Percentiles rank a stretch among this genome's conserved stretches.
Conservation (phyloP, 352 stramenopile species). For the Pythium sp. region DNA sequence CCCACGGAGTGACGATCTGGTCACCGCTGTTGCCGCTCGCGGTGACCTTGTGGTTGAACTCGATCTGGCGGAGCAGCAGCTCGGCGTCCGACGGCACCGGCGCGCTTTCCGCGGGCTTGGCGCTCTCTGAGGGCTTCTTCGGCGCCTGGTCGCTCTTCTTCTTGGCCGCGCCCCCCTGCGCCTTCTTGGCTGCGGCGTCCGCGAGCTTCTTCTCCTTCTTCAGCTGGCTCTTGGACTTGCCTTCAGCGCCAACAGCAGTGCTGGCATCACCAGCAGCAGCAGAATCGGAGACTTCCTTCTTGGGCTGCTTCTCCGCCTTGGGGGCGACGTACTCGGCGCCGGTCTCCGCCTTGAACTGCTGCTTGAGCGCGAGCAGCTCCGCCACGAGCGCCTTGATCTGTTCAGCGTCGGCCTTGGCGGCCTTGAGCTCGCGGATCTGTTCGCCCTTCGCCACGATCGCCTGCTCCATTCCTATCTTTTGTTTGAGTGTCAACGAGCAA, state of each 20-base stretch:
- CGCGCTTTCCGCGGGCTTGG: constrained; percentile 61
- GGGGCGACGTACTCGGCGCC: constrained; percentile 67
- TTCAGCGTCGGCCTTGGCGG: constrained; percentile 59
- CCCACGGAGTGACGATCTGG: constrained; percentile 92
- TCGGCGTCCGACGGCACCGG: constrained; percentile 53
- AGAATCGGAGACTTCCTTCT: constrained; percentile 20
- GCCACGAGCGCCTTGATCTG: constrained; percentile 44
- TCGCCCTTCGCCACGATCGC: constrained; percentile 74
- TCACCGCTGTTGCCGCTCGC: constrained; percentile 45
- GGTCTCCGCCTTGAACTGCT: constrained; percentile 76
- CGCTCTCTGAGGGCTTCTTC: constrained; percentile 66
- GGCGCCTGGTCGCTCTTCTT: constrained; percentile 42
- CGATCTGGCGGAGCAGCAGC: constrained; percentile 65
- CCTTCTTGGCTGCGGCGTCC: constrained; percentile 42
- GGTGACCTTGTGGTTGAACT: constrained; percentile 69
- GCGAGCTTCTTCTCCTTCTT: constrained; percentile 89
- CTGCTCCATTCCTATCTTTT: constrained; percentile 16
- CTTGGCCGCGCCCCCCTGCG: constrained; percentile 19
- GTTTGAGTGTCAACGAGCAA: background rate
- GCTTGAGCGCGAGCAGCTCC: constrained; percentile 71
- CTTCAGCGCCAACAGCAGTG: constrained; percentile 17
- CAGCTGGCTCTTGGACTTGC: constrained; percentile 83
- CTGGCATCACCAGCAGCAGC: background rate
- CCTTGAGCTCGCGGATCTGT: constrained; percentile 82
- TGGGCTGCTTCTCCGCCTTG: constrained; percentile 34